Conservation (phyloP, 805 yeast species). For the Pichia cabralensis region DNA sequence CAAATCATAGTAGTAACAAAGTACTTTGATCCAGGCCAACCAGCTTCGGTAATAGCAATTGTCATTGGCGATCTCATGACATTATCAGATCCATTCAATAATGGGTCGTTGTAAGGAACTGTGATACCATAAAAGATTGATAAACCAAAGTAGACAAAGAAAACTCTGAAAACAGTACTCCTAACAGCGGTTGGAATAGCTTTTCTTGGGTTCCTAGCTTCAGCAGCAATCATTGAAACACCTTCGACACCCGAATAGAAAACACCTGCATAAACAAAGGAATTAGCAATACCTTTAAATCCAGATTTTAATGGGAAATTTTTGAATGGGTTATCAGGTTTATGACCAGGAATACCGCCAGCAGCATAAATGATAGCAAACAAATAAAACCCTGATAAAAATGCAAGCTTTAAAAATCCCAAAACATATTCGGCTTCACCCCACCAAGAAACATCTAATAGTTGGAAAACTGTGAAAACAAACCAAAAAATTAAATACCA, state of each 20-base stretch:
- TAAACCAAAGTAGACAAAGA: constrained; percentile 43
- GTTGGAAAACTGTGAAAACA: constrained; percentile 39
- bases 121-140: constrained; percentile 48
- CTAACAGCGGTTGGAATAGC: constrained; percentile 51
- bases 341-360: constrained; percentile 30
- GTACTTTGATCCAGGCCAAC: constrained; percentile 43
- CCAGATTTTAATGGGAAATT: constrained; percentile 21
- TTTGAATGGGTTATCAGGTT: constrained; percentile 30
- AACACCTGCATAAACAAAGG: constrained; percentile 17
- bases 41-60: constrained; percentile 38
- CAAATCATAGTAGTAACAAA: constrained; percentile 54
- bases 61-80: constrained; percentile 41
- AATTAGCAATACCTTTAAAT: constrained; percentile 19
- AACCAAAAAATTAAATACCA: constrained; percentile 45
- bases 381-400: constrained; percentile 39
- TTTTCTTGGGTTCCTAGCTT: constrained; percentile 46
- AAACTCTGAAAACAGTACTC: constrained; percentile 48
- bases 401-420: constrained; percentile 39
- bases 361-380: constrained; percentile 37
- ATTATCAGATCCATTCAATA: constrained; percentile 27
- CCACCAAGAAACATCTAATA: constrained; percentile 41
- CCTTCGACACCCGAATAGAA: constrained; percentile 21
- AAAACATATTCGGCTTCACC: constrained; percentile 50
- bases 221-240: constrained; percentile 46
- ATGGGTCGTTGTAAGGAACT: constrained; percentile 46